Percentiles rank a stretch among this genome's conserved stretches.
These are phyloP conservation scores for Lachancea waltii DNA, from an alignment of 805 yeast genomes.

Conservation along the genomic window DNA sequence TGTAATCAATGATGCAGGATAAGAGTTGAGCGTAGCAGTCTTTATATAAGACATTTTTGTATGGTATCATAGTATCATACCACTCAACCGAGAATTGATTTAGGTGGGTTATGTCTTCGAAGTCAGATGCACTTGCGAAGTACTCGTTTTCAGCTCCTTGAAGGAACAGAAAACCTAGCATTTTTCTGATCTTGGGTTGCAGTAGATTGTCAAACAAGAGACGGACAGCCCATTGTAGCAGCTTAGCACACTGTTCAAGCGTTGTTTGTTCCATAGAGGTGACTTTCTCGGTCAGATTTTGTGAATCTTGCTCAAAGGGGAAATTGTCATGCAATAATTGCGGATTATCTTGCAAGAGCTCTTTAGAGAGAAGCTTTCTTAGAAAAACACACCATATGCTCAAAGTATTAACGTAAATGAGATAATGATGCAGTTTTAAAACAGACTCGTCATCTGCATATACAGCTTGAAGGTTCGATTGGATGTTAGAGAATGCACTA, in stretches of 20 bases:
- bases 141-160: constrained; percentile 23
- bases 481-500: constrained; percentile 36
- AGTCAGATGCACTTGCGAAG: constrained; percentile 30
- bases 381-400: constrained; percentile 57
- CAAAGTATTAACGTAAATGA: constrained; percentile 67
- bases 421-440: constrained; percentile 47
- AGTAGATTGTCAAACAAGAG: constrained; percentile 37
- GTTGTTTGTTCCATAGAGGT: constrained; percentile 21
- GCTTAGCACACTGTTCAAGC: constrained; percentile 25
- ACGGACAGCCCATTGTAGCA: constrained; percentile 36
- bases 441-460: constrained; percentile 29
- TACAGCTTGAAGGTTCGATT: constrained; percentile 30
- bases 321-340: constrained; percentile 32
- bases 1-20: constrained; percentile 43
- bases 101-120: constrained; percentile 33
- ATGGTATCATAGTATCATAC: constrained; percentile 61
- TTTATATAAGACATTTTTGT: constrained; percentile 49
- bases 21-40: constrained; percentile 45
- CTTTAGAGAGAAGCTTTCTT: constrained; percentile 39
- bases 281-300: constrained; percentile 25
- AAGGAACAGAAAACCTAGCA: constrained; percentile 39
- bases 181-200: constrained; percentile 34
- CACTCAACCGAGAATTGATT: constrained; percentile 56
- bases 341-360: constrained; percentile 29
- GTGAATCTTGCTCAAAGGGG: constrained; percentile 35